These are phyloP conservation scores for Gossypium thurberi DNA, from an alignment of 345 rosid species.

Conservation along the genomic window DNA sequence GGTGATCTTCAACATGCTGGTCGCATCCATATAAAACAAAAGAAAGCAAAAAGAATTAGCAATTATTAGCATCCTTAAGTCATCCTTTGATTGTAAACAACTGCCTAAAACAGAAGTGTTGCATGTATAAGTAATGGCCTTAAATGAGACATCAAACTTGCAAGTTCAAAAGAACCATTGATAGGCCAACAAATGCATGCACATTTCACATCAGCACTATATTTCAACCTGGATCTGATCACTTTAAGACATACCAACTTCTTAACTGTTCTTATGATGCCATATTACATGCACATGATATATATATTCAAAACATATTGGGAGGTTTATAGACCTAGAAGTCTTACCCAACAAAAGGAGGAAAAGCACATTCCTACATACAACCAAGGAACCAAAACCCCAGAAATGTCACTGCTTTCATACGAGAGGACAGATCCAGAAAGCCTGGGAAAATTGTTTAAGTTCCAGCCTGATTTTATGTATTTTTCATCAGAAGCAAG, in stretches of 20 bases:
- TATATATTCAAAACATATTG: neutral
- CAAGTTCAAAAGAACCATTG: neutral
- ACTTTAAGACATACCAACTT: neutral
- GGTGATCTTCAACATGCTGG: constrained; percentile 99
- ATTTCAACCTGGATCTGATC: neutral
- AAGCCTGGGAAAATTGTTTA: constrained; percentile 92
- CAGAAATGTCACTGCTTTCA: constrained; percentile 94
- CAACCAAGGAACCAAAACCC: constrained; percentile 96
- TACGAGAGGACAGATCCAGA: constrained; percentile 81
- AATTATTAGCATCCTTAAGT: constrained; percentile 7
- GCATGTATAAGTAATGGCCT: neutral
- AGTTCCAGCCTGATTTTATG: constrained; percentile 91
- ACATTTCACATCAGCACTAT: neutral
- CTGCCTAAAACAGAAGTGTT: neutral
- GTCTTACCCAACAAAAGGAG: constrained; percentile 97
- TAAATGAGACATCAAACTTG: neutral
- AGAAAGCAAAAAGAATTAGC: constrained; percentile 1
- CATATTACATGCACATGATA: neutral
- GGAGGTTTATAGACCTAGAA: neutral
- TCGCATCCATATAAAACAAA: constrained; percentile 21
- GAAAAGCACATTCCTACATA: constrained; percentile 99
- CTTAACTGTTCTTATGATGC: neutral
- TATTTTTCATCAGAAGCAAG: constrained; percentile 46
- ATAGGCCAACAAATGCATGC: neutral
- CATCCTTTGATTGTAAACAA: constrained; percentile 1